Evolutionary conservation across 768 basidiomycete species (phyloP), one percentile per base, ranked within the genome.

Genomic region (Mycena capillaripes): DNA sequence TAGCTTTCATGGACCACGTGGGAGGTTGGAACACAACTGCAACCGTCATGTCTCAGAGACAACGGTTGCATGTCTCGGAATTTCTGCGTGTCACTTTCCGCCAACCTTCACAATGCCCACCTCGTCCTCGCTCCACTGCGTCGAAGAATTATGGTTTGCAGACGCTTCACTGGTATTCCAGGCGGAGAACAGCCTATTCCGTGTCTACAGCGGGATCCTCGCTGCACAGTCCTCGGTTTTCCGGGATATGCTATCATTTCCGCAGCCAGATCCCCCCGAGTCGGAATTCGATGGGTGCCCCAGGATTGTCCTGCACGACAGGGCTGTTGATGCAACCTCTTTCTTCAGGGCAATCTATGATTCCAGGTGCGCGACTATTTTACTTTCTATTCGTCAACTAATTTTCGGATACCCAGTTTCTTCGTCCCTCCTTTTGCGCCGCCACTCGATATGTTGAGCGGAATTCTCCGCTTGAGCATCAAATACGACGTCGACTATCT

Each of bases 141-240:
- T 73, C 62, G 32, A 34, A 34, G 71, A 59, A 21, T 25, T 73
- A 19, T 73, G 71, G 71, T 73, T 73, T 30, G 9, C 19, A 19
- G 75, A 74, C 48, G 75, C 69, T n/a, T 48, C 68, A n/a, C 32
- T 74, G 16, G 58, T 74, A 42, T 70, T 74, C 52, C 72, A 74
- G 42, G 72, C 72, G 1, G 72, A 70, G 12, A 30, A 14, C 10
- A 66, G 67, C 21, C 57, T 69, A 9, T 74, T 66, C 42, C 72
- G 66, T 30, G 63, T 74, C 9, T 62, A 70, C 44, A 53, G 58
- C 32, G 72, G 72, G 10, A 56, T 70, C 11, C 34, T 74, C 17
- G 38, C 69, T 6, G 36, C 38, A 4, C 56, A 57, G 16, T 70
- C 67, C 12, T 65, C 62, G 3, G 72, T 74, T 23, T 73, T 73